Evolutionary conservation across 306 rosid genomes (phyloP).

Genomic region (Fragaria vesca): DNA sequence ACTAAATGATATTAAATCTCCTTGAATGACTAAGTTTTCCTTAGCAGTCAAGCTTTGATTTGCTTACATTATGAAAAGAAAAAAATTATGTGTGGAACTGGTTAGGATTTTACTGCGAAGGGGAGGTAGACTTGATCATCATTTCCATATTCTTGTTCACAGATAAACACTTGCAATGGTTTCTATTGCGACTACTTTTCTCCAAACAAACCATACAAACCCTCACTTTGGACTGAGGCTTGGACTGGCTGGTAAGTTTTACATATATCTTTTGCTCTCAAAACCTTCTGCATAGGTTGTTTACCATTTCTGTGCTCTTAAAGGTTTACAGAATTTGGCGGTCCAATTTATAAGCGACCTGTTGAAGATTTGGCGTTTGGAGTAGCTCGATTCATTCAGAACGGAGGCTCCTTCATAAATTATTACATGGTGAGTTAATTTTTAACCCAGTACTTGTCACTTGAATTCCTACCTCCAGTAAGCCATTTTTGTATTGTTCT

Average conservation of each 20-base stretch:
- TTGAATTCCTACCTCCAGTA: background rate
- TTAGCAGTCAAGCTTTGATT: background rate
- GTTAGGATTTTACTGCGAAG: background rate
- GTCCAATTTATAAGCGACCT: conserved; percentile 38
- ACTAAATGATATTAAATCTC: background rate
- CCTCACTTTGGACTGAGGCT: conserved; percentile 61
- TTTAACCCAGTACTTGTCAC: background rate
- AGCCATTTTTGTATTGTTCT: background rate
- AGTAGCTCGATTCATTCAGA: conserved; percentile 43
- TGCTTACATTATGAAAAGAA: background rate
- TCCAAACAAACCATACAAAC: conserved; percentile 80
- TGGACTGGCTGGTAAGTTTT: conserved; percentile 53
- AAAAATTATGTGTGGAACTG: background rate
- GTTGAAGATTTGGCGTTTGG: conserved; percentile 49
- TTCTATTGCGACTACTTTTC: conserved; percentile 76
- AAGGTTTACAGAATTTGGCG: conserved; percentile 49
- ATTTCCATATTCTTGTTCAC: conserved; percentile 14
- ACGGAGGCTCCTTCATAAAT: conserved; percentile 49
- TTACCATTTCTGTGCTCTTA: background rate
- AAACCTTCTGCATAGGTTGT: background rate
- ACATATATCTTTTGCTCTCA: background rate
- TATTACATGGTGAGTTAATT: conserved; percentile 47
- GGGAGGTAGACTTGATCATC: background rate
- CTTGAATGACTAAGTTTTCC: background rate
- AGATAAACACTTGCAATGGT: conserved; percentile 93